These are phyloP conservation scores for Wickerhamomyces xylosicus DNA, from an alignment of 805 yeast genomes.

Conservation along the genomic window DNA sequence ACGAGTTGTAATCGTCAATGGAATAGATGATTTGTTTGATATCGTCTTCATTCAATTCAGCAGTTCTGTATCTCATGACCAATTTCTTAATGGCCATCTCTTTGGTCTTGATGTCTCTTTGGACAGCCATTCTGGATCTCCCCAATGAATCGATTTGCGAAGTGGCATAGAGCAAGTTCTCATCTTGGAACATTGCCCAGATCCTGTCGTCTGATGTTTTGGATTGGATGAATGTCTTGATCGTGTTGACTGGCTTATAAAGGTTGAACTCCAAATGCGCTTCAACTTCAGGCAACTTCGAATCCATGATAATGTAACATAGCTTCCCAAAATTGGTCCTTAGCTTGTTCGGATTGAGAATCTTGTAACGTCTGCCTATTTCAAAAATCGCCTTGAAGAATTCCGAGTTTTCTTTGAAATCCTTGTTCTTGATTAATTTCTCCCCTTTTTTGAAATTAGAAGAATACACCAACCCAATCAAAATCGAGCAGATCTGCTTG, in stretches of 20 bases:
- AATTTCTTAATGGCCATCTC: conserved; percentile 60
- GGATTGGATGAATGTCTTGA: conserved; percentile 34
- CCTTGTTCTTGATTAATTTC: conserved; percentile 50
- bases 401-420: conserved; percentile 56
- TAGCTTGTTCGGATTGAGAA: conserved; percentile 79
- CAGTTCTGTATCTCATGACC: conserved; percentile 35
- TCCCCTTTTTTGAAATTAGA: conserved; percentile 66
- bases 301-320: conserved; percentile 81
- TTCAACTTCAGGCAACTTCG: conserved; percentile 59
- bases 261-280: conserved; percentile 68
- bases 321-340: conserved; percentile 70
- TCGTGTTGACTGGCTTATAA: conserved; percentile 62
- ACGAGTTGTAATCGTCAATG: conserved; percentile 70
- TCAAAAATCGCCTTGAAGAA: conserved; percentile 70
- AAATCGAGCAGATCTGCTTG: conserved; percentile 66
- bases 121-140: conserved; percentile 42
- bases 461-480: conserved; percentile 72
- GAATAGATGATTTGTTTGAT: conserved; percentile 67
- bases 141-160: conserved; percentile 54
- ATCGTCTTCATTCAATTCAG: conserved; percentile 41
- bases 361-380: conserved; percentile 71
- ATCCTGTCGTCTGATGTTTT: conserved; percentile 27
- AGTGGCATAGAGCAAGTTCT: conserved; percentile 50
- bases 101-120: conserved; percentile 50
- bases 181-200: conserved; percentile 43